Evolutionary conservation across 2,329 filamentous ascomycete species (phyloP).

Genomic region (Lasiodiplodia theobromae): DNA sequence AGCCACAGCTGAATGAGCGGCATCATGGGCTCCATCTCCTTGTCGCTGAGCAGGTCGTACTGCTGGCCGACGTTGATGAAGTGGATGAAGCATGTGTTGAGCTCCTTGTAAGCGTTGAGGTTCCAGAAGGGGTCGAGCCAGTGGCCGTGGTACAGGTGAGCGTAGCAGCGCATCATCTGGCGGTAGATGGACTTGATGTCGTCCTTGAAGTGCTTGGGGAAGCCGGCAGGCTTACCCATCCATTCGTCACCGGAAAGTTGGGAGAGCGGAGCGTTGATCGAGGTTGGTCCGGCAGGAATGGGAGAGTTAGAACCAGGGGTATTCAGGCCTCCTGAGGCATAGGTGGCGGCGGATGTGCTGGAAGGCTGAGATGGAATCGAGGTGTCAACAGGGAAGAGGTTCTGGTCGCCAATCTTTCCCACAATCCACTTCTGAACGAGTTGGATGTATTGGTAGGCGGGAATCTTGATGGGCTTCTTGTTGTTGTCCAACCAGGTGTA

Average conservation of each 20-base stretch:
- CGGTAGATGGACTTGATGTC: constrained; percentile 77
- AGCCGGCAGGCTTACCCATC: constrained; percentile 88
- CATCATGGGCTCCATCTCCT: constrained; percentile 95
- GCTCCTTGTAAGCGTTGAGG: constrained; percentile 55
- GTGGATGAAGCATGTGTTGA: constrained; percentile 62
- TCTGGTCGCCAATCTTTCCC: constrained; percentile 89
- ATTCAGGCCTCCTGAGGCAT: constrained; percentile 61
- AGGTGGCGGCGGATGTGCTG: constrained; percentile 64
- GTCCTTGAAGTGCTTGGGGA: constrained; percentile 61
- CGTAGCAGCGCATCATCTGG: constrained; percentile 63
- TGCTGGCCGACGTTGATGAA: constrained; percentile 74
- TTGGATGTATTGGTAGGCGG: constrained; percentile 91
- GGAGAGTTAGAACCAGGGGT: constrained; percentile 51
- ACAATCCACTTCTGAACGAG: constrained; percentile 97
- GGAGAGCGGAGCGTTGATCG: constrained; percentile 62
- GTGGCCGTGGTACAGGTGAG: constrained; percentile 60
- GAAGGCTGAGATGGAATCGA: constrained; percentile 64
- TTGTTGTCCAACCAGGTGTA: constrained; percentile 96
- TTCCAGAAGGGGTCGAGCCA: constrained; percentile 61
- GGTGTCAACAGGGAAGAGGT: constrained; percentile 88
- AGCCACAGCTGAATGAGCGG: constrained; percentile 92
- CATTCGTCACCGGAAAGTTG: constrained; percentile 74
- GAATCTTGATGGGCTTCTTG: constrained; percentile 87
- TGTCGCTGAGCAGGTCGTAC: constrained; percentile 77
- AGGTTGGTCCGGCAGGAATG: constrained; percentile 55